phyloP scores from a whole-genome alignment of 345 rosid genomes.

The Eutrema japonicum region DNA sequence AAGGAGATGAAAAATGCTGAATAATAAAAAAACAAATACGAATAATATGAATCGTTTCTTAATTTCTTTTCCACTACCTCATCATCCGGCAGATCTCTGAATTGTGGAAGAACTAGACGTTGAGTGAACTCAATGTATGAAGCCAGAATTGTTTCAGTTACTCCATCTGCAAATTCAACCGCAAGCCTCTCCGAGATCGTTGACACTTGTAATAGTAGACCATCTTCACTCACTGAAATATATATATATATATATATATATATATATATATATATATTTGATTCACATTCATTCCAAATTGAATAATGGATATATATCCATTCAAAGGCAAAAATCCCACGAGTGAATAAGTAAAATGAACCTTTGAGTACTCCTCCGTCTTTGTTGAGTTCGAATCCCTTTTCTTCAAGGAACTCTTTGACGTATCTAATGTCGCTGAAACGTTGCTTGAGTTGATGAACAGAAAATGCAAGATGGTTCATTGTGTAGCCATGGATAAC shows the following conservation, averaged over 20 bases:
- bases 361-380: slow-evolving; percentile 91
- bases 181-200: slow-evolving; percentile 70
- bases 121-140: slow-evolving; percentile 91
- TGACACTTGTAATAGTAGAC: slow-evolving; percentile 83
- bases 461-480: slow-evolving; percentile 83
- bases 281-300: neutral
- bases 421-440: slow-evolving; percentile 59
- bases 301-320: neutral
- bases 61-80: slow-evolving; percentile 53
- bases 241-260: no score
- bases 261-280: neutral
- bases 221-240: slow-evolving; percentile 78
- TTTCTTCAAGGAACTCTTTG: slow-evolving; percentile 60
- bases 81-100: slow-evolving; percentile 50
- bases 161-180: slow-evolving; percentile 70
- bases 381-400: slow-evolving; percentile 75
- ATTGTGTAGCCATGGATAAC: slow-evolving; percentile 88
- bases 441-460: slow-evolving; percentile 69
- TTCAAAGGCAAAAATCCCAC: no score
- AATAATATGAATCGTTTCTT: neutral
- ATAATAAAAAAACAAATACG: neutral
- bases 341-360: slow-evolving; percentile 23
- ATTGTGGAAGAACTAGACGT: slow-evolving; percentile 78
- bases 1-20: neutral
- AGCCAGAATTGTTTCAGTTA: slow-evolving; percentile 63